phyloP scores from a whole-genome alignment of 257 asterid genomes.

The Solanum boliviense region DNA sequence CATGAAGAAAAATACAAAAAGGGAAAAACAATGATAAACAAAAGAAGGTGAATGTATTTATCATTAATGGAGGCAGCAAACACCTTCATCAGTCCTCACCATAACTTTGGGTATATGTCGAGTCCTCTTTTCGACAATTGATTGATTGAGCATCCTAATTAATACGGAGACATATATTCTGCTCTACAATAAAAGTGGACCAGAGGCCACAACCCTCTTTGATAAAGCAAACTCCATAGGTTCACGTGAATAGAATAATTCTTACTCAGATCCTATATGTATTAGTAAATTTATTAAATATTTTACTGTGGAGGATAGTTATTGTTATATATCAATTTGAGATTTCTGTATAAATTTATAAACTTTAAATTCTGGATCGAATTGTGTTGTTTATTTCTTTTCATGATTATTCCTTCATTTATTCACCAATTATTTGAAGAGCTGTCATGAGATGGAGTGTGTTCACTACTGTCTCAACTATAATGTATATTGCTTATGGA shows the following conservation, averaged over 20 bases:
- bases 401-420: background rate
- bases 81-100: background rate
- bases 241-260: background rate
- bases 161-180: background rate
- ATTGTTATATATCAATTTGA: background rate
- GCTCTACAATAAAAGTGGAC: background rate
- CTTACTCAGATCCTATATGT: background rate
- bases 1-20: background rate
- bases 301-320: background rate
- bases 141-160: background rate
- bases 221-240: background rate
- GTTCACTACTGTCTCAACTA: background rate
- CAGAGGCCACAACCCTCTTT: background rate
- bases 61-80: background rate
- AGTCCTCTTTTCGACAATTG: background rate
- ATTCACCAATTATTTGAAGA: background rate
- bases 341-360: accelerated
- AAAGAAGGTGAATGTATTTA: background rate
- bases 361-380: background rate
- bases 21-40: background rate
- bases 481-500: background rate
- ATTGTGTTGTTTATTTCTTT: background rate
- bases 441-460: background rate
- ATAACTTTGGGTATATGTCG: background rate
- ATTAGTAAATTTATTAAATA: background rate